phyloP scores from a whole-genome alignment of 768 basidiomycete species.

The Amyloporia xantha region DNA sequence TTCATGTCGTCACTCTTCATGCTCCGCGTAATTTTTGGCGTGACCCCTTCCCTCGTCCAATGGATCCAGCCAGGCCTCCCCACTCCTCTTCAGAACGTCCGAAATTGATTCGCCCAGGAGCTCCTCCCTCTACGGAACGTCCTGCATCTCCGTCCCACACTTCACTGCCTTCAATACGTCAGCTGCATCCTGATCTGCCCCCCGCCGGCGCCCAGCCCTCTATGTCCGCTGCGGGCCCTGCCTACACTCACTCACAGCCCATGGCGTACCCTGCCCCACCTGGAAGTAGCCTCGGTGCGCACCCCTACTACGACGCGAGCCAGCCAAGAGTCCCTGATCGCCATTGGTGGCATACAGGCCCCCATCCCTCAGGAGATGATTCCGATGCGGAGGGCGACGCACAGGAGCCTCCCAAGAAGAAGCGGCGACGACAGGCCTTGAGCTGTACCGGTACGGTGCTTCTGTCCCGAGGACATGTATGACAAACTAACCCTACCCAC shows the following conservation, averaged over 20 bases:
- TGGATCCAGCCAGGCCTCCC: conserved; percentile 34
- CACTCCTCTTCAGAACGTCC: conserved; percentile 25
- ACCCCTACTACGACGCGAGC: background rate
- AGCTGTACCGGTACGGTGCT: conserved; percentile 67
- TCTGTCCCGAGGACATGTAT: background rate
- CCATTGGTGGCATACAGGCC: conserved; percentile 13
- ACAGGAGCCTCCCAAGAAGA: conserved; percentile 71
- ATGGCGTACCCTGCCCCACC: conserved; percentile 17
- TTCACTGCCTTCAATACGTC: conserved; percentile 58
- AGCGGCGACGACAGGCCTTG: conserved; percentile 71
- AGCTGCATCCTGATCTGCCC: conserved; percentile 59
- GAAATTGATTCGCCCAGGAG: too few relatives aligned
- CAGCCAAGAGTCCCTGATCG: background rate
- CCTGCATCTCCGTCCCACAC: conserved; percentile 22
- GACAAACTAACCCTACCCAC: conserved; percentile 1
- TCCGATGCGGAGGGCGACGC: conserved; percentile 52
- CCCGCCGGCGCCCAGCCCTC: conserved; percentile 33
- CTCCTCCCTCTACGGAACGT: conserved; percentile 19
- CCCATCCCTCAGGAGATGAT: conserved; percentile 36
- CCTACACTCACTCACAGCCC: conserved; percentile 11
- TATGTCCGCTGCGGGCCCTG: conserved; percentile 13
- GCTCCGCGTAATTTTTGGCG: background rate
- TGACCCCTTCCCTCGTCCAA: conserved; percentile 14
- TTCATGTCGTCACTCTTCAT: background rate
- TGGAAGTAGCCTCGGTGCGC: conserved; percentile 15